Conservation (phyloP, 2,329 filamentous ascomycete genomes). For the Verticillium nonalfalfae region DNA sequence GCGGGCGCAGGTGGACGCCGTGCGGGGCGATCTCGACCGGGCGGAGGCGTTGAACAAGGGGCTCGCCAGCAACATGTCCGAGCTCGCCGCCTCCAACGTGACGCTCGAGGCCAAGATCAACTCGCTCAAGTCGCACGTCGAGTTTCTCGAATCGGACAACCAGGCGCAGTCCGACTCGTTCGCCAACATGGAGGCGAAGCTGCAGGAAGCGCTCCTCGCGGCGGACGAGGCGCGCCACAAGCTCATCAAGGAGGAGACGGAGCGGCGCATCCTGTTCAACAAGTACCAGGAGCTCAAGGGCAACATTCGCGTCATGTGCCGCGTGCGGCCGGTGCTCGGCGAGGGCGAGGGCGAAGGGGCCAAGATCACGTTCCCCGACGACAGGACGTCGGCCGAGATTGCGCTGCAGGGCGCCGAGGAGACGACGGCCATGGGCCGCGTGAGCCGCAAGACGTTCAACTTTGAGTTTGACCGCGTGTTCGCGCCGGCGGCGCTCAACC, state of each 20-base stretch:
- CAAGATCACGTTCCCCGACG: conserved; percentile 71
- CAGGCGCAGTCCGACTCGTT: conserved; percentile 86
- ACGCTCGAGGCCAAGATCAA: conserved; percentile 70
- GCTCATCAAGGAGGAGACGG: conserved; percentile 82
- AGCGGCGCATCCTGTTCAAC: conserved; percentile 89
- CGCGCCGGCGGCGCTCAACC: conserved; percentile 67
- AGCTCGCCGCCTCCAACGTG: conserved; percentile 54
- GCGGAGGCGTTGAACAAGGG: conserved; percentile 57
- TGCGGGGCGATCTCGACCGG: conserved; percentile 47
- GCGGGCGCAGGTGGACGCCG: conserved; percentile 35
- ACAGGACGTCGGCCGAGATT: conserved; percentile 83
- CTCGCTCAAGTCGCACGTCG: conserved; percentile 73
- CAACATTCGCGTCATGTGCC: conserved; percentile 97
- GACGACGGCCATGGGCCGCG: conserved; percentile 68
- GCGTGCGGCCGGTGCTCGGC: conserved; percentile 71
- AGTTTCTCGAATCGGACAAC: conserved; percentile 84
- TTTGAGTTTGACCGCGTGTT: conserved; percentile 96
- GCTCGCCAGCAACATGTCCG: conserved; percentile 46
- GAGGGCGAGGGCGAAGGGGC: conserved; percentile 58
- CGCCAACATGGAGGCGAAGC: conserved; percentile 69
- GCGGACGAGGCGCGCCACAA: conserved; percentile 72
- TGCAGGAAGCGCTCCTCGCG: conserved; percentile 68
- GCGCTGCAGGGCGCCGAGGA: conserved; percentile 78
- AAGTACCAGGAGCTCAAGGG: conserved; percentile 97
- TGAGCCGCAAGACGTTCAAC: conserved; percentile 71